Base-by-base conservation (phyloP, 306 rosid genomes). In the Glycine soja region DNA sequence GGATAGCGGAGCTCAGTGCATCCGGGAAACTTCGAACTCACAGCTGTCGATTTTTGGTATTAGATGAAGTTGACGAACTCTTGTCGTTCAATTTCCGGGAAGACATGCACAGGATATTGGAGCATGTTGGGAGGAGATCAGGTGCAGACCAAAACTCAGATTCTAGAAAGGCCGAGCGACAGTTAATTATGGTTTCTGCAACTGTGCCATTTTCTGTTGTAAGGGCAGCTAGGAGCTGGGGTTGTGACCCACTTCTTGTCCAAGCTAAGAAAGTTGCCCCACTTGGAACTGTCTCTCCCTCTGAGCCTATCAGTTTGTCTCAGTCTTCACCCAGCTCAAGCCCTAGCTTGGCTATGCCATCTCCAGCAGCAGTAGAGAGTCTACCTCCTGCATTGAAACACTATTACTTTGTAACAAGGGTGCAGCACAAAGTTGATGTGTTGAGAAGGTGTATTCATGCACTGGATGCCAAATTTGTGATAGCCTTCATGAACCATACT, bases 211-310 rank as follows among this genome's bases (percentile, higher is more conserved):
- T 90, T 85, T 91, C 99, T 36, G 99, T 95, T 47, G 86, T 93
- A 54, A 89, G 97, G 74, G 99, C 97, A 19, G 99, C 95, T 73
- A 87, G 87, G 84, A 91, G 95, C 87, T 95, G 99, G 99, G 97
- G 95, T 24, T 11, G 75, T 54, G 89, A 89, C 36, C 92, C 97
- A 2, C 88, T 90, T 87, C 97, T 95, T 52, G 97, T 93, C 82
- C 97, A 90, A 86, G 97, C 97, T 73, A 93, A 89, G 62, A 90
- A 90, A 61, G 88, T 93, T 32, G 69, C 51, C 59, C 87, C 88
- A 0, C 94, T 95, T 56, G 99, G 91, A 77, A 81, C 91, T 10
- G 4, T 85, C 40, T 58, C 88, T 16, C 91, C 89, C 38, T 53
- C 91, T 0, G 83, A 83, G 16, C 95, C 97, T 0, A 58, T 83